A percentile compares a stretch with the other conserved stretches of the same genome.
phyloP scores from a whole-genome alignment of 2,329 filamentous ascomycete species.

The Xylariaceae sp. region DNA sequence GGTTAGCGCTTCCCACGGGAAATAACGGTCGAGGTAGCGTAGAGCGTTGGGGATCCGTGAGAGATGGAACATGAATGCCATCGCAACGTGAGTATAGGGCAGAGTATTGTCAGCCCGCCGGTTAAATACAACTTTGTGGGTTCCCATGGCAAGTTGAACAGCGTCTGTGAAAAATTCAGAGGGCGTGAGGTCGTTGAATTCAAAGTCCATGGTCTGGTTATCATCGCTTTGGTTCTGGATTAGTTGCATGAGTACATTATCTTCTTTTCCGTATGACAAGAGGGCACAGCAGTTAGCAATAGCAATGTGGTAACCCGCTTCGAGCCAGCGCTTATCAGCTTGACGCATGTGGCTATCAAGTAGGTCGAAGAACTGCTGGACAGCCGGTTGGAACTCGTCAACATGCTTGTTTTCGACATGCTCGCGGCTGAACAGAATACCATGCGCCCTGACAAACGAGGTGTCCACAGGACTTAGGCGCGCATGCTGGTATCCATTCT shows the following conservation, averaged over 20 bases:
- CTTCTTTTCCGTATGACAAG: conserved; percentile 48
- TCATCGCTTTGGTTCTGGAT: conserved; percentile 33
- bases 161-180: conserved; percentile 24
- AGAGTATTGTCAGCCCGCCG: conserved; percentile 56
- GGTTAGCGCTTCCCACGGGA: conserved; percentile 51
- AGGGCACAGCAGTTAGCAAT: conserved; percentile 51
- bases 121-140: conserved; percentile 39
- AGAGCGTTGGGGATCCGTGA: conserved; percentile 39
- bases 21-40: conserved; percentile 37
- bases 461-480: conserved; percentile 47
- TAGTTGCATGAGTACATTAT: conserved; percentile 42
- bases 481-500: conserved; percentile 28
- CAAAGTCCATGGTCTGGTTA: conserved; percentile 24
- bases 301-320: conserved; percentile 51
- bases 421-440: conserved; percentile 54
- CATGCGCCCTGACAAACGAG: conserved; percentile 59
- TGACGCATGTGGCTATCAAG: conserved; percentile 55
- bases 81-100: conserved; percentile 56
- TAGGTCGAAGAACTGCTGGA: conserved; percentile 45
- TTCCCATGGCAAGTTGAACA: conserved; percentile 24
- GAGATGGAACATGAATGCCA: conserved; percentile 54
- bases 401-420: conserved; percentile 39
- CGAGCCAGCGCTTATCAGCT: conserved; percentile 47
- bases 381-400: conserved; percentile 43
- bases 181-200: conserved; percentile 15